Evolutionary conservation across 1,284 basidiomycete species (phyloP).

Genomic region (Cryptococcus jaspeensis): DNA sequence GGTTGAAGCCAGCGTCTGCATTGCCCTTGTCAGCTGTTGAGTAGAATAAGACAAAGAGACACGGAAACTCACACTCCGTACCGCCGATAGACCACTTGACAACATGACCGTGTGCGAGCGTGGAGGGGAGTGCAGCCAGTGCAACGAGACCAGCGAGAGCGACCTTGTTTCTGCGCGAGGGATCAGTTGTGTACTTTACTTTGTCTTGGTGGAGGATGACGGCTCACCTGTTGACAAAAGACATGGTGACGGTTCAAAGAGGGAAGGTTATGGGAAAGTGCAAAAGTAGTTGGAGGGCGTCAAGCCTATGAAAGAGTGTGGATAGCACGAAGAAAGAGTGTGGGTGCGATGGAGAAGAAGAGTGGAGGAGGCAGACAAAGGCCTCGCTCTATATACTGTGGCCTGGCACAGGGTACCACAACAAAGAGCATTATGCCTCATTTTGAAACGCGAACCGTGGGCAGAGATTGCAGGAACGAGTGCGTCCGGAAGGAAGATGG

Average conservation of each 20-base stretch:
- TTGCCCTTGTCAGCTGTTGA: neutral
- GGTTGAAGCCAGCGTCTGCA: slow-evolving; percentile 23
- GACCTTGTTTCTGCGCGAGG: neutral
- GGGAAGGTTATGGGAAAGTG: neutral
- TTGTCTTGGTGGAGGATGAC: neutral
- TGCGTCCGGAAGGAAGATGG: too few relatives aligned
- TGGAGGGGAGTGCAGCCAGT: slow-evolving; percentile 1
- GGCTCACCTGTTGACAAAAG: neutral
- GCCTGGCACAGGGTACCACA: too few relatives aligned
- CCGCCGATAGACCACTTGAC: slow-evolving; percentile 16
- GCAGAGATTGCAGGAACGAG: too few relatives aligned
- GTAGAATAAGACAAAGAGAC: neutral
- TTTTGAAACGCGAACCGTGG: too few relatives aligned
- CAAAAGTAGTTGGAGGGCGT: neutral
- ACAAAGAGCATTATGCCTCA: too few relatives aligned
- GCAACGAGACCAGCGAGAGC: neutral
- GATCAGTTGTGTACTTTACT: neutral
- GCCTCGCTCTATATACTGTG: too few relatives aligned
- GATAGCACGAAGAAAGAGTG: neutral
- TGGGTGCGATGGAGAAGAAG: too few relatives aligned
- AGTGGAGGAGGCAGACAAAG: too few relatives aligned
- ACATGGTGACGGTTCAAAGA: neutral
- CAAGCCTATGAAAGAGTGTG: neutral
- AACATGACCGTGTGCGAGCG: slow-evolving; percentile 25
- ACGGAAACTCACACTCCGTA: neutral